Evolutionary conservation across 116 monocot genomes (phyloP), one percentile per base, ranked within the genome.

Genomic region (Papilionanthe hybrid): DNA sequence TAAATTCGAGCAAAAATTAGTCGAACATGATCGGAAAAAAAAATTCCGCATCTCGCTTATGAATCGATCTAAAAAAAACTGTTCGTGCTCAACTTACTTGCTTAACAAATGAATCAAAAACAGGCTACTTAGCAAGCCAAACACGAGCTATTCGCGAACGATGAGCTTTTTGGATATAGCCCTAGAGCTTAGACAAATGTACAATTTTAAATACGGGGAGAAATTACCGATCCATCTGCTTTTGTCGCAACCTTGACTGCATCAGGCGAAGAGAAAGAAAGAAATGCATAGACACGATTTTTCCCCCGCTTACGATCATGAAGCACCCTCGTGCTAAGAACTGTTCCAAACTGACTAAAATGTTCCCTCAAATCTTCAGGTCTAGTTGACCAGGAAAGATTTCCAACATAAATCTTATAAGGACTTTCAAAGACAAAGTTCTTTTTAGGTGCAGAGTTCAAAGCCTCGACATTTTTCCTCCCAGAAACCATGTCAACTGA

Each of bases 341-440:
- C 86, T 30, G 84, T 89, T 78, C 95, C 95, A 87, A 80, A 95
- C 80, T 92, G 90, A 76, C 83, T 89, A 76, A 95, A 95, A 82
- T 89, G 75, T 30, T 90, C 90, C 76, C 87, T 83, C 81, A 95
- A 80, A 76, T 90, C 85, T 81, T 90, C 87, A 75, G 92, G 92
- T 79, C 72, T 86, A 20, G 89, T 82, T 50, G 90, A 89, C 95
- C 92, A 91, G 32, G 92, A 78, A 78, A 95, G 88, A 72, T 95
- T 95, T 20, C 95, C 95, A 55, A 92, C 86, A 75, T 95, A 95
- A 30, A 81, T 78, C 76, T 95, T 92, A 81, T 89, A 72, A 78
- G 83, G 92, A 55, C 87, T 92, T 80, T 95, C 95, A 81, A 90
- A 92, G 42, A 92, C 76, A 5, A 92, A 75, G 48, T 89, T 83